phyloP scores from a whole-genome alignment of 345 rosid species.

The Hibiscus syriacus region DNA sequence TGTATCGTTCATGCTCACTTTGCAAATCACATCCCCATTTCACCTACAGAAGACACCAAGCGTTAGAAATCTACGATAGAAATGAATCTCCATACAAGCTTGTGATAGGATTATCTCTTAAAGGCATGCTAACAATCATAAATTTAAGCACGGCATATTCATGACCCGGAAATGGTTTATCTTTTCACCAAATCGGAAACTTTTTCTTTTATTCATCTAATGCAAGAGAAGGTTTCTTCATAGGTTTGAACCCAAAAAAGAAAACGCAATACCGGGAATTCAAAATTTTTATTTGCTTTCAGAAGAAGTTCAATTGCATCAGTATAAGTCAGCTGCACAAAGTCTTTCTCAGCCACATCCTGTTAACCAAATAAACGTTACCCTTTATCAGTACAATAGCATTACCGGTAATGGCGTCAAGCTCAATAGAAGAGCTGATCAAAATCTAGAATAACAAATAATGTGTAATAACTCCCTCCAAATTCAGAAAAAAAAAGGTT shows the following conservation, averaged over 20 bases:
- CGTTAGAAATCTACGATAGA: not conserved
- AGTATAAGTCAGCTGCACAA: conserved; percentile 80
- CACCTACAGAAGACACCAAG: conserved; percentile 35
- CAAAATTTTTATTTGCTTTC: conserved; percentile 73
- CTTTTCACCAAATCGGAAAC: not conserved
- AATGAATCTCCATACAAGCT: not conserved
- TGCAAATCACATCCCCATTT: conserved; percentile 97
- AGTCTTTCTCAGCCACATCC: conserved; percentile 84
- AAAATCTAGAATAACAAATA: not conserved
- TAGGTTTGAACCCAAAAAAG: not conserved
- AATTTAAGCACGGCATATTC: not conserved
- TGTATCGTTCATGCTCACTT: conserved; percentile 98
- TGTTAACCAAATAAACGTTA: conserved; percentile 24
- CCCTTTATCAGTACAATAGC: conserved; percentile 2
- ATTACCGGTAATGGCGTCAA: not conserved
- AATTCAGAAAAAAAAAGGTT: not conserved
- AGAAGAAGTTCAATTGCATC: conserved; percentile 87
- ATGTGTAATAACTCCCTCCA: not conserved
- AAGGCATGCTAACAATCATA: not conserved
- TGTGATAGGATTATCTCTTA: not conserved
- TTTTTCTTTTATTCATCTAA: not conserved
- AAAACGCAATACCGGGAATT: conserved; percentile 58
- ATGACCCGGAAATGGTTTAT: not conserved
- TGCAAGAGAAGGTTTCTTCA: not conserved
- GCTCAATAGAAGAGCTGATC: not conserved